Evolutionary conservation across 805 yeast species (phyloP).

Genomic region (Tetrapisispora fleetii): DNA sequence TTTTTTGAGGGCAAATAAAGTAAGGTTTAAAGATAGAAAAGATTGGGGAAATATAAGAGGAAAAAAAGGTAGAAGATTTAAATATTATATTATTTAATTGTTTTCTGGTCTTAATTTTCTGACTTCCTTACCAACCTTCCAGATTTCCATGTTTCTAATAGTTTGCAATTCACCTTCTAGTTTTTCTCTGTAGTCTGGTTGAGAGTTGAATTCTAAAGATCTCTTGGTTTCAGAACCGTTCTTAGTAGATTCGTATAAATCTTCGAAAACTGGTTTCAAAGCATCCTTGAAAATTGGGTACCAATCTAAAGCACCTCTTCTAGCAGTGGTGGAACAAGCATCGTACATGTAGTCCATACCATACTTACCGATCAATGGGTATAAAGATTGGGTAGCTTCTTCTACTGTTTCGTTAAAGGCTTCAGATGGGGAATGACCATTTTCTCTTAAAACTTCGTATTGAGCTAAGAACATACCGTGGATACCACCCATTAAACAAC

Average conservation of each 20-base stretch:
- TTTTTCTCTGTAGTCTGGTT: slow-evolving; percentile 93
- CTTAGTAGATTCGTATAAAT: slow-evolving; percentile 88
- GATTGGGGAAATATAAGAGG: neutral
- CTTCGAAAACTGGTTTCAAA: slow-evolving; percentile 95
- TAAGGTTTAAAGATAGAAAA: neutral
- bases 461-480: slow-evolving; percentile 99
- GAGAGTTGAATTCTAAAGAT: slow-evolving; percentile 97
- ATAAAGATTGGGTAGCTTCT: slow-evolving; percentile 98
- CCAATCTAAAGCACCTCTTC: slow-evolving; percentile 99
- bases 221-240: slow-evolving; percentile 97
- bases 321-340: slow-evolving; percentile 99
- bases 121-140: slow-evolving; percentile 99
- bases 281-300: slow-evolving; percentile 98
- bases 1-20: neutral
- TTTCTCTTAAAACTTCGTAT: slow-evolving; percentile 98
- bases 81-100: slow-evolving; percentile 43
- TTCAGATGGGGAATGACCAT: slow-evolving; percentile 99
- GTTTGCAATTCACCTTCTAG: slow-evolving; percentile 86
- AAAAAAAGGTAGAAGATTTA: slow-evolving; percentile 5
- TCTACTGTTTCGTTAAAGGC: slow-evolving; percentile 99
- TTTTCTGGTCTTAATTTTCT: slow-evolving; percentile 99
- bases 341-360: slow-evolving; percentile 99
- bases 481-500: slow-evolving; percentile 99
- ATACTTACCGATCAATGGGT: slow-evolving; percentile 97
- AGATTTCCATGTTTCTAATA: slow-evolving; percentile 97